Percentiles rank a stretch among this genome's conserved stretches.
phyloP scores from a whole-genome alignment of 164 flowering plant species.

The Euptelea pleiosperma region DNA sequence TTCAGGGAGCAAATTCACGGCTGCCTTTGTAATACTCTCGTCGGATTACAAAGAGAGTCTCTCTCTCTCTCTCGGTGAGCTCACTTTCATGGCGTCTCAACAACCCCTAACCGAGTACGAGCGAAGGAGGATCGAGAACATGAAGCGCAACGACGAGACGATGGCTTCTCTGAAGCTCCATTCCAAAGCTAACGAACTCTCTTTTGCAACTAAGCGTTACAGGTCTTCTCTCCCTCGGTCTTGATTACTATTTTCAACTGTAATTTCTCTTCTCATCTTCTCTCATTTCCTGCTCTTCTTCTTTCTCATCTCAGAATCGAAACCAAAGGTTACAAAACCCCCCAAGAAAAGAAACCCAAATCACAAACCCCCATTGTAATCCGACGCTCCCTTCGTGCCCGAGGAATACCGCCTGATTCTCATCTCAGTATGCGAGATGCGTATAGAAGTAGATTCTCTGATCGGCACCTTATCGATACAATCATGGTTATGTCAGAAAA shows the following conservation, averaged over 20 bases:
- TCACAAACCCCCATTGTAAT: conserved; percentile 36
- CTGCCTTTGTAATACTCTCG: too few species aligned
- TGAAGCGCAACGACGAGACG: conserved; percentile 56
- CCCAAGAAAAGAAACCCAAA: conserved; percentile 49
- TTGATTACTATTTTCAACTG: conserved; percentile 1
- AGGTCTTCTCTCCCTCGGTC: conserved; percentile 28
- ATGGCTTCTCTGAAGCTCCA: conserved; percentile 61
- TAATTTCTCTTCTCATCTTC: neutral
- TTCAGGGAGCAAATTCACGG: too few species aligned
- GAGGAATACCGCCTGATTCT: conserved; percentile 58
- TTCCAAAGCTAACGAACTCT: conserved; percentile 32
- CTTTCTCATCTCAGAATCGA: conserved; percentile 34
- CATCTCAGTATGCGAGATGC: conserved; percentile 50
- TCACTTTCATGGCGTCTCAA: conserved; percentile 55
- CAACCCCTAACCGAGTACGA: conserved; percentile 69
- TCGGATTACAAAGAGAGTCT: too few species aligned
- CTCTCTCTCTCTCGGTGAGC: too few species aligned
- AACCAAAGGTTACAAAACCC: conserved; percentile 38
- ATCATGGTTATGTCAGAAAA: conserved; percentile 28
- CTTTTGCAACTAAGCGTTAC: conserved; percentile 43
- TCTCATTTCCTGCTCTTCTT: neutral
- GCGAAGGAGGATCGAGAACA: conserved; percentile 68
- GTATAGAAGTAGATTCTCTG: conserved; percentile 23
- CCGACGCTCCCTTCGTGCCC: conserved; percentile 66
- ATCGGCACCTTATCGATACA: conserved; percentile 31